These are phyloP conservation scores for Aspergillus olivimuriae DNA, from an alignment of 495 filamentous ascomycete genomes.

Conservation along the genomic window DNA sequence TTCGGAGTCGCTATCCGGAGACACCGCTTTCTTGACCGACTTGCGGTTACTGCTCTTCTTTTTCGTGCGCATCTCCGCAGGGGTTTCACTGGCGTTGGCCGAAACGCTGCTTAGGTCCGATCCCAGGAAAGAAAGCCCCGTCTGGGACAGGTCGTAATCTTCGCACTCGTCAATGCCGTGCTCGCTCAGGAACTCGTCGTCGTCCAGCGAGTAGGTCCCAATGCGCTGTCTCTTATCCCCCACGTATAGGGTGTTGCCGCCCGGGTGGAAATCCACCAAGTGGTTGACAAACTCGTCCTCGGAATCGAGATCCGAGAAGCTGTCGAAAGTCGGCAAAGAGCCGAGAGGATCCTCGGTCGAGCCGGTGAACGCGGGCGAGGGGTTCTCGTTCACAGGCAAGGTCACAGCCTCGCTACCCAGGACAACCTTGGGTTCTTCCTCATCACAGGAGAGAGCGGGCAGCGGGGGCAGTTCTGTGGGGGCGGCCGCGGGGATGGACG, in stretches of 20 bases:
- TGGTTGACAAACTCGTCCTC: slow-evolving; percentile 83
- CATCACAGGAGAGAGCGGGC: slow-evolving; percentile 61
- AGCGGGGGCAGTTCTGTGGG: slow-evolving; percentile 62
- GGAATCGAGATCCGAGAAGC: slow-evolving; percentile 85
- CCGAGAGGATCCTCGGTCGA: slow-evolving; percentile 45
- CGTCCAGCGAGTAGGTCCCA: slow-evolving; percentile 59
- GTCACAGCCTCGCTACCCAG: slow-evolving; percentile 59
- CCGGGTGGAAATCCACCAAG: slow-evolving; percentile 63
- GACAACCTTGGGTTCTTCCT: slow-evolving; percentile 71
- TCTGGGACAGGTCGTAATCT: slow-evolving; percentile 54
- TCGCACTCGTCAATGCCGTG: slow-evolving; percentile 71
- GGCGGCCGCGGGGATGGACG: slow-evolving; percentile 43
- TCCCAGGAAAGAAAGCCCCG: slow-evolving; percentile 39
- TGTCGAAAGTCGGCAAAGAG: slow-evolving; percentile 72
- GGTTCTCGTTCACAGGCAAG: slow-evolving; percentile 45
- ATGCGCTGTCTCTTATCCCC: slow-evolving; percentile 76
- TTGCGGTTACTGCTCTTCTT: slow-evolving; percentile 44
- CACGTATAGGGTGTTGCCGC: slow-evolving; percentile 51
- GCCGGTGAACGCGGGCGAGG: slow-evolving; percentile 41
- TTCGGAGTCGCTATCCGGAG: slow-evolving; percentile 21
- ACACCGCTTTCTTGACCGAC: slow-evolving; percentile 45
- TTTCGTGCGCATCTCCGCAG: slow-evolving; percentile 54
- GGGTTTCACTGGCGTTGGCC: slow-evolving; percentile 18
- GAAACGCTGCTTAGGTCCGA: slow-evolving; percentile 24
- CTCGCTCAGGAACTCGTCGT: slow-evolving; percentile 70